Evolutionary conservation across 2,329 filamentous ascomycete species (phyloP).

Genomic region (Alternaria dauci): DNA sequence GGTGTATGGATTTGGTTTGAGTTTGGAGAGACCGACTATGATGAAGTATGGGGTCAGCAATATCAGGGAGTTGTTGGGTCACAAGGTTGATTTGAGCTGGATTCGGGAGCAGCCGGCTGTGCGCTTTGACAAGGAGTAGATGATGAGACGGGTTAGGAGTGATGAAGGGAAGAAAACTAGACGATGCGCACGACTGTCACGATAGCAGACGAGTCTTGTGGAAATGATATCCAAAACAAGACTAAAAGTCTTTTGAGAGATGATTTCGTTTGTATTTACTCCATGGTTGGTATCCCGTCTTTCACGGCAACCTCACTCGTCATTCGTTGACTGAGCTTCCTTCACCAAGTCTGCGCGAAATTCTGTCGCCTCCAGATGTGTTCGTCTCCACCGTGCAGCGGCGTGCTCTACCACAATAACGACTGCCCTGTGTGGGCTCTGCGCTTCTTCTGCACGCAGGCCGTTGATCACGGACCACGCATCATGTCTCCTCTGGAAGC

Average conservation of each 20-base stretch:
- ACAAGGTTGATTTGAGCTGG: conserved; percentile 94
- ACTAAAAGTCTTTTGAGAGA: neutral
- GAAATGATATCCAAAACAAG: conserved; percentile 12
- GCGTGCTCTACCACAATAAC: neutral
- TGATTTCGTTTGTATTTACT: neutral
- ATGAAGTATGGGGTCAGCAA: conserved; percentile 85
- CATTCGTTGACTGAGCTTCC: neutral
- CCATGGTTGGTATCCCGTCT: neutral
- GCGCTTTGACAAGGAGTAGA: conserved; percentile 80
- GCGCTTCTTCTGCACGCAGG: neutral
- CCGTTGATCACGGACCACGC: conserved; percentile 19
- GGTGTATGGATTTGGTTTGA: conserved; percentile 93
- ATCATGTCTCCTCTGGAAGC: conserved; percentile 7
- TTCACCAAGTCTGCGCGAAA: neutral
- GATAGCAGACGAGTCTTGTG: conserved; percentile 9
- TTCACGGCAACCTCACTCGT: neutral
- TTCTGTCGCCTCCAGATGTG: neutral
- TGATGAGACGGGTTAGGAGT: neutral
- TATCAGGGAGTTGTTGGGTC: conserved; percentile 89
- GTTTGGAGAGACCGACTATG: conserved; percentile 95
- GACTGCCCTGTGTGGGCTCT: neutral
- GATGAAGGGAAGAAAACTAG: neutral
- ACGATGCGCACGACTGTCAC: conserved; percentile 8
- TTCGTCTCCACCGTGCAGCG: neutral
- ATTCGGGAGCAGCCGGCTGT: conserved; percentile 92